Conservation (phyloP, 495 filamentous ascomycete species). For the Xeromyces bisporus region DNA sequence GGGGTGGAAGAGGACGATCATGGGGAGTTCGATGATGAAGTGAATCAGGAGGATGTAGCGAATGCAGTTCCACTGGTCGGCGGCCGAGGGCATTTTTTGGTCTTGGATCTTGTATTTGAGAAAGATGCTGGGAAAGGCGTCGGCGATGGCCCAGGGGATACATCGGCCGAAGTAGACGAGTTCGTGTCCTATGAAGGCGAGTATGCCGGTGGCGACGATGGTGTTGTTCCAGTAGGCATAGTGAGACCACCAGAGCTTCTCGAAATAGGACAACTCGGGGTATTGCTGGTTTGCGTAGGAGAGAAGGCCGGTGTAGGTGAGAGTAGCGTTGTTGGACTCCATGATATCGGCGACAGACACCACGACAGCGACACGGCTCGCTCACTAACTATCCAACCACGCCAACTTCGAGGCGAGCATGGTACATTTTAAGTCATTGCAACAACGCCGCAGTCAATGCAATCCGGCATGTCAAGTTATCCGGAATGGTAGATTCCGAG, state of each 20-base stretch:
- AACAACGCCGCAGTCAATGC: not conserved
- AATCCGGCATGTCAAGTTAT: not conserved
- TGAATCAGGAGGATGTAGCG: slow-evolving; percentile 1
- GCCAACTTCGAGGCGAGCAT: not conserved
- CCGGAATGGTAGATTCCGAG: not conserved
- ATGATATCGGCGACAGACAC: not conserved
- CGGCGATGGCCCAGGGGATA: not conserved
- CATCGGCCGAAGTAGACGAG: slow-evolving; percentile 1
- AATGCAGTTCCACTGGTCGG: slow-evolving; percentile 1
- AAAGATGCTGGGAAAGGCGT: not conserved
- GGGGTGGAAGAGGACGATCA: slow-evolving; percentile 1
- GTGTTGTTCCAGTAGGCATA: slow-evolving; percentile 1
- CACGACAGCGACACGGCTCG: not conserved
- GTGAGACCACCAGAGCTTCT: not conserved
- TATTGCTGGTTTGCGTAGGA: not conserved
- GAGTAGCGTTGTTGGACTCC: slow-evolving; percentile 1
- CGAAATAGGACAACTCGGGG: not conserved
- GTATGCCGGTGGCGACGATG: not conserved
- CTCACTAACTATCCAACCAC: too few species aligned
- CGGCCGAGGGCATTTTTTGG: not conserved
- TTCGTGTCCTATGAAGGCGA: not conserved
- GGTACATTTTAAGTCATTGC: not conserved
- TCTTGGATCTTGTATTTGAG: slow-evolving; percentile 1
- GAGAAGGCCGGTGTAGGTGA: not conserved
- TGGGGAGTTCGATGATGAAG: slow-evolving; percentile 1